phyloP scores from a whole-genome alignment of 106 monocot genomes.

The Gastrodia elata region DNA sequence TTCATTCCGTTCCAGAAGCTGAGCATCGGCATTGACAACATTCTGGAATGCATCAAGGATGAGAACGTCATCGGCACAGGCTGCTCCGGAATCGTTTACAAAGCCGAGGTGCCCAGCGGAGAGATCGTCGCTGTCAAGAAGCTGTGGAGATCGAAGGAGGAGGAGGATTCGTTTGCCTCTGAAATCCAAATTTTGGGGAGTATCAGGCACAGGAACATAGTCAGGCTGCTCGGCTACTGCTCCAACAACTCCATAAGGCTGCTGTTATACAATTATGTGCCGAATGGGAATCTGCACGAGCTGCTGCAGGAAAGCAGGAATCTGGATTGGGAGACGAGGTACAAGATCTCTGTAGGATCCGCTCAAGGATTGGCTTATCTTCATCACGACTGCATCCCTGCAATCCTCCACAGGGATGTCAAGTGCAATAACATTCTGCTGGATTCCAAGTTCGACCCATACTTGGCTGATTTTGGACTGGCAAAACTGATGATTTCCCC shows the following conservation, averaged over 20 bases:
- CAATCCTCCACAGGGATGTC: constrained; percentile 83
- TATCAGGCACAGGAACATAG: constrained; percentile 71
- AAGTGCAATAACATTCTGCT: constrained; percentile 91
- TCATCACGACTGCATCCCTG: constrained; percentile 88
- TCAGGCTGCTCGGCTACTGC: constrained; percentile 55
- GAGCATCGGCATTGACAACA: constrained; percentile 48
- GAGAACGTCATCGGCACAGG: constrained; percentile 68
- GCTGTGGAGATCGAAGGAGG: constrained; percentile 50
- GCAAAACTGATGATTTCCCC: constrained; percentile 79
- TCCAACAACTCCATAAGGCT: constrained; percentile 52
- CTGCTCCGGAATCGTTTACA: constrained; percentile 62
- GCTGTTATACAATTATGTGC: constrained; percentile 56
- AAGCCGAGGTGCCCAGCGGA: constrained; percentile 65
- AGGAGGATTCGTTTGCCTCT: constrained; percentile 42
- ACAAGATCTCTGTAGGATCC: constrained; percentile 70
- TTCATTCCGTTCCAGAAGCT: constrained; percentile 66
- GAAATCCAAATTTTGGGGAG: constrained; percentile 66
- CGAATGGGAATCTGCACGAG: constrained; percentile 64
- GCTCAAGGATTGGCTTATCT: constrained; percentile 90
- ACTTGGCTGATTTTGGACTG: constrained; percentile 87
- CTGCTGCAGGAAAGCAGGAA: constrained; percentile 56
- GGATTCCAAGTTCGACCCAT: constrained; percentile 74
- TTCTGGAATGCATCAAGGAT: constrained; percentile 43
- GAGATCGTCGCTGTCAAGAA: constrained; percentile 66
- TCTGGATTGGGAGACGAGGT: constrained; percentile 92